Percentiles rank a stretch among this genome's conserved stretches.
phyloP scores from a whole-genome alignment of 257 asterid species.

The Nicotiana knightiana region DNA sequence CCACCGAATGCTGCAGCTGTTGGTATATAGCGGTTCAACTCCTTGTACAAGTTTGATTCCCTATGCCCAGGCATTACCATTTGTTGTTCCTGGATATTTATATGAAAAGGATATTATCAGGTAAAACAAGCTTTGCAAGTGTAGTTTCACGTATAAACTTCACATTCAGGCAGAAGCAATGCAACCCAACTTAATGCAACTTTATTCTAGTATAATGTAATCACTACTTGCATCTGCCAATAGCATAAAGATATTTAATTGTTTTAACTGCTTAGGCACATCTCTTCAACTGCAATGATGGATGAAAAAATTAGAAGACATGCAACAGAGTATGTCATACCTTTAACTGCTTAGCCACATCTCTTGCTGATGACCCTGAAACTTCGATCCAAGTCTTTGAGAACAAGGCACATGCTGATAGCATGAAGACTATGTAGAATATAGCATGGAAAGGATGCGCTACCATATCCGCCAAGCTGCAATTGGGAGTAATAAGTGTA shows the following conservation, averaged over 20 bases:
- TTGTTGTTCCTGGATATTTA: slow-evolving; percentile 71
- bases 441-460: slow-evolving; percentile 90
- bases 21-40: slow-evolving; percentile 85
- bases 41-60: slow-evolving; percentile 78
- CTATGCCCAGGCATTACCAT: slow-evolving; percentile 97
- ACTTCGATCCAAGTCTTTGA: slow-evolving; percentile 94
- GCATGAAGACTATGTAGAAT: slow-evolving; percentile 75
- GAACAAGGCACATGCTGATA: slow-evolving; percentile 83
- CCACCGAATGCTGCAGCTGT: slow-evolving; percentile 96
- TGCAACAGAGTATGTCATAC: slow-evolving; percentile 21
- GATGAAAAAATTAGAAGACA: no score
- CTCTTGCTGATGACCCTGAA: slow-evolving; percentile 86
- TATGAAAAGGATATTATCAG: neutral
- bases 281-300: slow-evolving; percentile 23
- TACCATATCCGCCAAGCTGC: slow-evolving; percentile 58
- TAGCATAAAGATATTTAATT: slow-evolving; percentile 15
- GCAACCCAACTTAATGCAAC: neutral
- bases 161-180: neutral
- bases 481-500: neutral
- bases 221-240: neutral
- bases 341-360: slow-evolving; percentile 89
- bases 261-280: slow-evolving; percentile 67
- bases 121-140: neutral
- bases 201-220: neutral
- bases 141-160: neutral